These are phyloP conservation scores for Lichtheimia ornata DNA, from an alignment of 371 early-diverging fungal species.

Conservation along the genomic window DNA sequence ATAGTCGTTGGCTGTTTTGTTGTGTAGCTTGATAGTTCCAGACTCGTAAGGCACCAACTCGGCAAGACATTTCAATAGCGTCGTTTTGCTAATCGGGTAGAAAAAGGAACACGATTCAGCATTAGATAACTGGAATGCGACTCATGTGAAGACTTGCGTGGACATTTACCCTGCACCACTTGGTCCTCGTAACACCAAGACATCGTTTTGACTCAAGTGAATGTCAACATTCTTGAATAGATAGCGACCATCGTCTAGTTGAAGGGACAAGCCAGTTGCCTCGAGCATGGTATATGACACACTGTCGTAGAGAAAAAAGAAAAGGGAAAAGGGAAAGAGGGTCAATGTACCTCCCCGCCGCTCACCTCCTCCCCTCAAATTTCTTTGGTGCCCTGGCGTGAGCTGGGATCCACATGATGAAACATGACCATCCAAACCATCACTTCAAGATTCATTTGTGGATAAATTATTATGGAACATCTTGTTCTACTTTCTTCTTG, in stretches of 20 bases:
- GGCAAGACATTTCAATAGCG: slow-evolving; percentile 82
- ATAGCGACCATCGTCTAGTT: slow-evolving; percentile 49
- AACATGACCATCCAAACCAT: too few species aligned
- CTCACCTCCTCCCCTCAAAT: too few species aligned
- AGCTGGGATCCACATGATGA: too few species aligned
- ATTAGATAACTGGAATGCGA: neutral
- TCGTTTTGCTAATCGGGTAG: slow-evolving; percentile 67
- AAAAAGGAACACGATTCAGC: neutral
- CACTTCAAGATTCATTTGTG: too few species aligned
- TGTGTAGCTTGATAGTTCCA: slow-evolving; percentile 59
- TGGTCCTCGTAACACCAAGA: slow-evolving; percentile 70
- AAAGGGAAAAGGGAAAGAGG: neutral
- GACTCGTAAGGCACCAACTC: slow-evolving; percentile 69
- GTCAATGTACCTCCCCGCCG: too few species aligned
- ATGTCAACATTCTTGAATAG: slow-evolving; percentile 66
- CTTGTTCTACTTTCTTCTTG: too few species aligned
- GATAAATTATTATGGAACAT: too few species aligned
- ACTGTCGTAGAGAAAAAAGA: slow-evolving; percentile 1
- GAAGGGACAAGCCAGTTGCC: slow-evolving; percentile 36
- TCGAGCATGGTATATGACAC: slow-evolving; percentile 24
- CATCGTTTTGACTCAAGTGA: slow-evolving; percentile 56
- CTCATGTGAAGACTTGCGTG: neutral
- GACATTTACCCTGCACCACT: slow-evolving; percentile 69
- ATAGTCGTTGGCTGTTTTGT: slow-evolving; percentile 59
- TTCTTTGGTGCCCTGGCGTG: too few species aligned